Evolutionary conservation across 257 asterid species (phyloP).

Genomic region (Misopates orontium): DNA sequence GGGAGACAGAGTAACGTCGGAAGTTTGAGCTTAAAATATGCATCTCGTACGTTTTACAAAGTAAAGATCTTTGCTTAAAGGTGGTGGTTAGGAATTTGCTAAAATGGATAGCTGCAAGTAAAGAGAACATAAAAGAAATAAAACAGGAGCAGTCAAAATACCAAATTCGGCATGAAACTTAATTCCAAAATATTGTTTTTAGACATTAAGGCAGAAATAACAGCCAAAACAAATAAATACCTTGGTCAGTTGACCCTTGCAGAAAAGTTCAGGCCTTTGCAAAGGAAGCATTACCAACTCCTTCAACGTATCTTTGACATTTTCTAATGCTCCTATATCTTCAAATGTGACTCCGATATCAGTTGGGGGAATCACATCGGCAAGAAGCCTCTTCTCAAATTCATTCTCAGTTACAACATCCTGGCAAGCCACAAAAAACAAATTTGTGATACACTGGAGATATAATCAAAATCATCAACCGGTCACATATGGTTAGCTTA

Average conservation of each 20-base stretch:
- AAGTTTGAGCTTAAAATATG: constrained; percentile 56
- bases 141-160: background rate
- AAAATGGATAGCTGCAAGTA: background rate
- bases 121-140: background rate
- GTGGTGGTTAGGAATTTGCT: background rate
- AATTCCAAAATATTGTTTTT: too few species aligned
- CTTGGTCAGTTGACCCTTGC: constrained; percentile 87
- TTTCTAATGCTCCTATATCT: constrained; percentile 92
- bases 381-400: constrained; percentile 80
- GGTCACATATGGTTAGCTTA: constrained; percentile 8
- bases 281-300: constrained; percentile 95
- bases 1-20: constrained; percentile 66
- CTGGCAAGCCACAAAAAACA: constrained; percentile 39
- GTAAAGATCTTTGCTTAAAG: too few species aligned
- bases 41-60: constrained; percentile 18
- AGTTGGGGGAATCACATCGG: constrained; percentile 51
- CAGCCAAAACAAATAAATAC: constrained; percentile 26
- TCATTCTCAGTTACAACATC: constrained; percentile 84
- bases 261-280: constrained; percentile 87
- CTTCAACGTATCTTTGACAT: constrained; percentile 83
- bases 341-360: constrained; percentile 91
- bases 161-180: background rate
- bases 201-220: too few species aligned
- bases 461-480: constrained; percentile 8
- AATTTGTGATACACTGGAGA: constrained; percentile 17